phyloP scores from a whole-genome alignment of 2,329 filamentous ascomycete genomes.

The Alternaria incomplexa region DNA sequence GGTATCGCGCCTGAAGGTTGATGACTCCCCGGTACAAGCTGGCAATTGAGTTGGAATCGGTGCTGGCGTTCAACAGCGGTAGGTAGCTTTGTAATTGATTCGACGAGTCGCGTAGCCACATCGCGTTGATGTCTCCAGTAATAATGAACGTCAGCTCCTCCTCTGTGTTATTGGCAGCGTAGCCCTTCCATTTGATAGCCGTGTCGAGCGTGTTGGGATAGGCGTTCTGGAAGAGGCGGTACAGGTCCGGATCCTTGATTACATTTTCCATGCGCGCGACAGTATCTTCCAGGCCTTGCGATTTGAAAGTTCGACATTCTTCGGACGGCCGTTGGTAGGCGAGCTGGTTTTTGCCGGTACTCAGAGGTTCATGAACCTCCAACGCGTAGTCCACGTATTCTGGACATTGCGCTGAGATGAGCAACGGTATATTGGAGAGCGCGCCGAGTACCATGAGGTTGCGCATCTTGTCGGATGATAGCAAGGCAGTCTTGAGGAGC shows the following conservation, averaged over 20 bases:
- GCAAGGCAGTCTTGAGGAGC: neutral
- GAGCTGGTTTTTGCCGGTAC: conserved; percentile 53
- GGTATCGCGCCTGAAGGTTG: conserved; percentile 73
- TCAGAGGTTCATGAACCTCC: conserved; percentile 52
- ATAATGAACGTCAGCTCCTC: conserved; percentile 70
- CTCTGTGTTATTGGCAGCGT: conserved; percentile 60
- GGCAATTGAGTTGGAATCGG: conserved; percentile 65
- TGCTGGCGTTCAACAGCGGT: conserved; percentile 63
- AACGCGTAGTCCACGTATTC: conserved; percentile 54
- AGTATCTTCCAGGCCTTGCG: conserved; percentile 50
- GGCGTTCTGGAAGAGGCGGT: conserved; percentile 72
- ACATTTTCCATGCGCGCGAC: conserved; percentile 44
- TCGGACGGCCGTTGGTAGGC: conserved; percentile 53
- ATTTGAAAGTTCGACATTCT: conserved; percentile 56
- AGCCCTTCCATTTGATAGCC: conserved; percentile 71
- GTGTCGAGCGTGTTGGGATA: conserved; percentile 80
- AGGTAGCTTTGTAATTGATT: conserved; percentile 77
- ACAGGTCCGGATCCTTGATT: conserved; percentile 65
- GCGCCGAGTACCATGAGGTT: conserved; percentile 17
- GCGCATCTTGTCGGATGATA: conserved; percentile 33
- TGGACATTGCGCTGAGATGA: conserved; percentile 48
- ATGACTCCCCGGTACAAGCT: conserved; percentile 73
- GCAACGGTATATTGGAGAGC: conserved; percentile 24
- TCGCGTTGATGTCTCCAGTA: conserved; percentile 64
- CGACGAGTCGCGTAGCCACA: conserved; percentile 63